These are phyloP conservation scores for Corchorus olitorius DNA, from an alignment of 345 rosid species.

Conservation along the genomic window DNA sequence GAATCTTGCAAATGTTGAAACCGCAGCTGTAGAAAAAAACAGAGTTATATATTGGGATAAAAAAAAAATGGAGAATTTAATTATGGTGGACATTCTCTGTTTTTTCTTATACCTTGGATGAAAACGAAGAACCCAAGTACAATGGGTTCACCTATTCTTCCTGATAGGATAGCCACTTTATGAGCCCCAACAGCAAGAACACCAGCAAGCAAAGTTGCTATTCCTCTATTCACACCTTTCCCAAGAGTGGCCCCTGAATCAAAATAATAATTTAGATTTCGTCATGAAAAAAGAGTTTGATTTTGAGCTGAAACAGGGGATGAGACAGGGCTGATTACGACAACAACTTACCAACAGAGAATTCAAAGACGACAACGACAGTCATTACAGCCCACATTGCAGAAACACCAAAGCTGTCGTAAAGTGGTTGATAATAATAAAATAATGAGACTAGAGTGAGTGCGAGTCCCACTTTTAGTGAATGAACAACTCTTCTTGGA, in stretches of 20 bases:
- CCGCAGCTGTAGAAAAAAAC: too few species aligned
- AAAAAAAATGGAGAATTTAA: constrained; percentile 15
- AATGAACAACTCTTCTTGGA: constrained; percentile 65
- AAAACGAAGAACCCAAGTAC: constrained; percentile 68
- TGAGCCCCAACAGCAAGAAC: constrained; percentile 70
- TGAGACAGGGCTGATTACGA: neutral
- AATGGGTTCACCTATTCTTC: constrained; percentile 62
- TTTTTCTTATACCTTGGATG: constrained; percentile 49
- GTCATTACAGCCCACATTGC: constrained; percentile 92
- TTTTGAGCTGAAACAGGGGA: neutral
- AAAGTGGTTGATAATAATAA: constrained; percentile 64
- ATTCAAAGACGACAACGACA: constrained; percentile 79
- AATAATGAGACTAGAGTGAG: constrained; percentile 61
- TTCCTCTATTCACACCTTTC: constrained; percentile 65
- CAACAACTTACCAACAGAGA: constrained; percentile 62
- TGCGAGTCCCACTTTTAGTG: constrained; percentile 72
- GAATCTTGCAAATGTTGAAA: constrained; percentile 67
- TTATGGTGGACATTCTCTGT: neutral
- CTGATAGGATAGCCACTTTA: constrained; percentile 56
- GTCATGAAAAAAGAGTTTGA: neutral
- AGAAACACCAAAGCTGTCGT: constrained; percentile 58
- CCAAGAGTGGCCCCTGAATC: constrained; percentile 55
- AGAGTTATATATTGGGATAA: neutral
- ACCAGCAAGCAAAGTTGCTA: constrained; percentile 68
- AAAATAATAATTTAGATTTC: neutral